These are phyloP conservation scores for Scopulariopsis brevicaulis DNA, from an alignment of 2,329 filamentous ascomycete species.

Conservation along the genomic window DNA sequence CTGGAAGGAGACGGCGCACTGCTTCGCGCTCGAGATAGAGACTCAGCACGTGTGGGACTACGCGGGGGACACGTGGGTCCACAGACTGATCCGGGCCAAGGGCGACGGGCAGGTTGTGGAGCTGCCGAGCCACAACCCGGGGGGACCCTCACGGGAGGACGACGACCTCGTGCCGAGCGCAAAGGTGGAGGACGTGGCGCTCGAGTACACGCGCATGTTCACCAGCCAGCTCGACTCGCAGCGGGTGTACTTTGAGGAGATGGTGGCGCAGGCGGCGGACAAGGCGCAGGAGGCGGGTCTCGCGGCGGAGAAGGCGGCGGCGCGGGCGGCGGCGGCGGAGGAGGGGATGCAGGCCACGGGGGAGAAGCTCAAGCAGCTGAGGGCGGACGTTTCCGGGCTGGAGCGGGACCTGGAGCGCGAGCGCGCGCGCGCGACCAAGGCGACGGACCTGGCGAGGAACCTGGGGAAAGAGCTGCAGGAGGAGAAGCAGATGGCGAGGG, in stretches of 20 bases:
- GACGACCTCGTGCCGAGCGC: constrained; percentile 61
- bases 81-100: constrained; percentile 88
- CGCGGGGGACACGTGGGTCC: constrained; percentile 88
- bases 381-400: constrained; percentile 47
- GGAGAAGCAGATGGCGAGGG: constrained; percentile 75
- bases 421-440: constrained; percentile 56
- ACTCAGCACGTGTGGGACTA: constrained; percentile 99
- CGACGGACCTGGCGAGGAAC: constrained; percentile 63
- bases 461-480: constrained; percentile 70
- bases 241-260: constrained; percentile 85
- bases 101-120: constrained; percentile 87
- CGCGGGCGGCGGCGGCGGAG: constrained; percentile 34
- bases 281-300: constrained; percentile 69
- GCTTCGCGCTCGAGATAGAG: constrained; percentile 83
- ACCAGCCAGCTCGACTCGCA: constrained; percentile 90
- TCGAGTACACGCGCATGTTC: constrained; percentile 90
- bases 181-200: constrained; percentile 65
- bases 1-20: constrained; percentile 81
- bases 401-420: constrained; percentile 65
- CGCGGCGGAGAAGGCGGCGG: constrained; percentile 50
- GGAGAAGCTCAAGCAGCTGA: constrained; percentile 29
- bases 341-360: constrained; percentile 41
- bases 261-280: constrained; percentile 78
- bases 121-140: constrained; percentile 43
- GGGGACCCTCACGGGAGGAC: constrained; percentile 21